phyloP scores from a whole-genome alignment of 495 filamentous ascomycete genomes.

The Neurospora sp. region DNA sequence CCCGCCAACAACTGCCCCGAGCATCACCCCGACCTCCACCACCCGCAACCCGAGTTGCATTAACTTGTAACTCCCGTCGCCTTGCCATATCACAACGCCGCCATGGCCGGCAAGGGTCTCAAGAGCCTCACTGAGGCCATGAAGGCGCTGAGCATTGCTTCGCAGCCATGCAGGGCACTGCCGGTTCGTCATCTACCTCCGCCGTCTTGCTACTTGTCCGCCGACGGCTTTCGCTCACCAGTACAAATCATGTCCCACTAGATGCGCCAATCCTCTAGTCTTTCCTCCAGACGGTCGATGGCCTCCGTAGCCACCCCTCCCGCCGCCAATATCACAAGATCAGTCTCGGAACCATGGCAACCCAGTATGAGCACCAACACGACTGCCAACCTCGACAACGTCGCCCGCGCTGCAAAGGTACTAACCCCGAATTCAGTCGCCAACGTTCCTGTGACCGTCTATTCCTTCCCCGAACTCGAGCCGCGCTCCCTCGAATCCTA shows the following conservation, averaged over 20 bases:
- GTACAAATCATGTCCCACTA: background rate
- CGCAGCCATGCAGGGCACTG: slow-evolving; percentile 26
- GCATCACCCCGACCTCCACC: background rate
- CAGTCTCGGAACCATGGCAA: slow-evolving; percentile 17
- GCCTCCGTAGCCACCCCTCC: slow-evolving; percentile 53
- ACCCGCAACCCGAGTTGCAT: background rate
- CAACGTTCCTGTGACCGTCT: slow-evolving; percentile 68
- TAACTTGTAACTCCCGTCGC: slow-evolving; percentile 4
- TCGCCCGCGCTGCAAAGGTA: background rate
- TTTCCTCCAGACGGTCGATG: slow-evolving; percentile 52
- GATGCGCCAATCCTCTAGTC: background rate
- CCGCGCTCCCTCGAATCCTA: slow-evolving; percentile 71
- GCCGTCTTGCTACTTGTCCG: background rate
- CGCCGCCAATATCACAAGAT: slow-evolving; percentile 33
- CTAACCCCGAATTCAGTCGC: slow-evolving; percentile 32
- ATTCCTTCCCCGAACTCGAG: slow-evolving; percentile 84
- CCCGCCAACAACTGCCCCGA: background rate
- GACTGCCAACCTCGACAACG: slow-evolving; percentile 7
- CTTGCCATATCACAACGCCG: slow-evolving; percentile 3
- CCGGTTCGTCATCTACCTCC: slow-evolving; percentile 10
- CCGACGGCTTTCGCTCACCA: background rate
- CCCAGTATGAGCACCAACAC: slow-evolving; percentile 11
- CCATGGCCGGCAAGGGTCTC: slow-evolving; percentile 34
- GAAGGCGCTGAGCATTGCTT: slow-evolving; percentile 30
- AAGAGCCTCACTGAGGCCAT: slow-evolving; percentile 39